phyloP scores from a whole-genome alignment of 2,329 filamentous ascomycete species.

The Fusarium sp. region DNA sequence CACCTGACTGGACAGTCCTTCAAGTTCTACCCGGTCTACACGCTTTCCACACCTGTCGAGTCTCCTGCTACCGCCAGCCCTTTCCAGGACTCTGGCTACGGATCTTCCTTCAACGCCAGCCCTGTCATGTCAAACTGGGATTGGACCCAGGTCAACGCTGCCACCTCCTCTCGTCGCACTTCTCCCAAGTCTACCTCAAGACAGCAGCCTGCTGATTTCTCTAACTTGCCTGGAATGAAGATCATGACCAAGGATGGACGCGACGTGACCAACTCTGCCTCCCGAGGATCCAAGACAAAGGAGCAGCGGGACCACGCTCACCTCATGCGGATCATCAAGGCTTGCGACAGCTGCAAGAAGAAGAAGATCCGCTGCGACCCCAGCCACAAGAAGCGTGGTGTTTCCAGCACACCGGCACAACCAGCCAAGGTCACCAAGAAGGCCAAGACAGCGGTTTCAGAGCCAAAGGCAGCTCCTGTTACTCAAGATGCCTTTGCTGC shows the following conservation, averaged over 20 bases:
- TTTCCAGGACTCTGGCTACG: constrained; percentile 58
- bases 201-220: constrained; percentile 57
- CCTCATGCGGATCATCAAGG: constrained; percentile 74
- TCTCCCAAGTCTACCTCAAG: constrained; percentile 47
- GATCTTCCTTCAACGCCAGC: constrained; percentile 61
- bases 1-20: constrained; percentile 66
- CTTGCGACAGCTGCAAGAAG: constrained; percentile 69
- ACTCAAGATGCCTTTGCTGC: constrained; percentile 18
- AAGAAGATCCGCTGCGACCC: constrained; percentile 74
- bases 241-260: constrained; percentile 72
- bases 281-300: constrained; percentile 72
- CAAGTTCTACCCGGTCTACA: constrained; percentile 68
- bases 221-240: constrained; percentile 70
- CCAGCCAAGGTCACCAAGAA: constrained; percentile 57
- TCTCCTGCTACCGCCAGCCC: constrained; percentile 59
- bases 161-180: constrained; percentile 47
- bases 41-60: constrained; percentile 49
- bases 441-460: constrained; percentile 45
- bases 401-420: constrained; percentile 48
- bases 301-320: constrained; percentile 75
- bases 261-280: constrained; percentile 71
- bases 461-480: constrained; percentile 25
- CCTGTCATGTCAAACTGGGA: constrained; percentile 61
- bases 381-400: constrained; percentile 63
- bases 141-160: constrained; percentile 55